Percentiles rank a stretch among this genome's conserved stretches.
Conservation (phyloP, 768 basidiomycete species). For the Lyophyllum shimeji region DNA sequence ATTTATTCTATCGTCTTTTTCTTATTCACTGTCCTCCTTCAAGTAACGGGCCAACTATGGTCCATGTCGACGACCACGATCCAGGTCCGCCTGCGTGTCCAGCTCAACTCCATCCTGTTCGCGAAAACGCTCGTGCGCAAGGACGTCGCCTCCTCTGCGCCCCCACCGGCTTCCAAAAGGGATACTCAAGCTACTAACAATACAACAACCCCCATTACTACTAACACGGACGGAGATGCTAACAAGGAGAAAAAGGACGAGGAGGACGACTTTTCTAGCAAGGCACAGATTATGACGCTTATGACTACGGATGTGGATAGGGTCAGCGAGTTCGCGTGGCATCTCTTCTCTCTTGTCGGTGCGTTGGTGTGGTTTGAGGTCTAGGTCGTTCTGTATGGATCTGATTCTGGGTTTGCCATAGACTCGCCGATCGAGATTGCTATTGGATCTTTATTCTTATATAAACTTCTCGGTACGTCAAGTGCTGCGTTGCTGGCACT, state of each 20-base stretch:
- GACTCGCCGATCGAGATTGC: slow-evolving; percentile 79
- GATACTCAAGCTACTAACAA: slow-evolving; percentile 4
- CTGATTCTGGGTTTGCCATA: slow-evolving; percentile 18
- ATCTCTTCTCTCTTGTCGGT: slow-evolving; percentile 76
- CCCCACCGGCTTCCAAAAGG: slow-evolving; percentile 23
- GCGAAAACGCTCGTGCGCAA: slow-evolving; percentile 86
- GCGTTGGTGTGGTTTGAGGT: not conserved
- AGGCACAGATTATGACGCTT: slow-evolving; percentile 88
- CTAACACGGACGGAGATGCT: slow-evolving; percentile 5
- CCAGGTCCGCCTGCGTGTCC: slow-evolving; percentile 68
- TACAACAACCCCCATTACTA: too few species aligned
- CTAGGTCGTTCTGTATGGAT: not conserved
- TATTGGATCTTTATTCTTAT: slow-evolving; percentile 75
- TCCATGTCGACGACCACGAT: slow-evolving; percentile 66
- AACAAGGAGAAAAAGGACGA: slow-evolving; percentile 32
- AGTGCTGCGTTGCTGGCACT: not conserved
- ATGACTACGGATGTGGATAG: slow-evolving; percentile 96
- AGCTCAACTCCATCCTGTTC: slow-evolving; percentile 83
- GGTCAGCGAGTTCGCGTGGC: slow-evolving; percentile 82
- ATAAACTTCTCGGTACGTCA: slow-evolving; percentile 64
- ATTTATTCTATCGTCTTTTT: not conserved
- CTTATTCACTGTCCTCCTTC: not conserved
- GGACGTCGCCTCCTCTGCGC: slow-evolving; percentile 71
- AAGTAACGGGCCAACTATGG: slow-evolving; percentile 72
- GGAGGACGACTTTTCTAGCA: slow-evolving; percentile 63